Evolutionary conservation across 108 stramenopile genomes (phyloP).

Genomic region (Licmophora abbreviata): DNA sequence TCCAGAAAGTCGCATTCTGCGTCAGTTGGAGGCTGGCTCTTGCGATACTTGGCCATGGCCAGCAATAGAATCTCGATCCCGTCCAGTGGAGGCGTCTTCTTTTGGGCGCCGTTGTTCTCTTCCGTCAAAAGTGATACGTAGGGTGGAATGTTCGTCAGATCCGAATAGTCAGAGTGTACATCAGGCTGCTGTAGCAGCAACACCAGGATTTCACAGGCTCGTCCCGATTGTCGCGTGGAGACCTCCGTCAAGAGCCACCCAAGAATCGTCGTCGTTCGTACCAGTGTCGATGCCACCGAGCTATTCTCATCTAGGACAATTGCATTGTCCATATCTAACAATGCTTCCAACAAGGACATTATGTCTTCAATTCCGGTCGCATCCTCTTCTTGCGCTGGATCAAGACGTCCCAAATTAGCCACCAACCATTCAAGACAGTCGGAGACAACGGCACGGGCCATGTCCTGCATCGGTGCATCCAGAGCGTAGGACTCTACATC

Average conservation of each 20-base stretch:
- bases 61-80: constrained; percentile 63
- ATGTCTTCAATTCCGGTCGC: constrained; percentile 53
- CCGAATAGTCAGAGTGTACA: constrained; percentile 13
- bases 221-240: constrained; percentile 14
- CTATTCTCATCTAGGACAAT: constrained; percentile 6
- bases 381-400: constrained; percentile 34
- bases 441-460: constrained; percentile 14
- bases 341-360: constrained; percentile 48
- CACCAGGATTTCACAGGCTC: constrained; percentile 42
- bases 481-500: constrained; percentile 11
- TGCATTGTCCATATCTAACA: constrained; percentile 51
- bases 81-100: constrained; percentile 18
- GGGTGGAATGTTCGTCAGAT: constrained; percentile 10
- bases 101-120: constrained; percentile 4
- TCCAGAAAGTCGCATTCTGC: constrained; percentile 65
- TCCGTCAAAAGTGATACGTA: constrained; percentile 20
- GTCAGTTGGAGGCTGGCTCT: constrained; percentile 53
- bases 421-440: constrained; percentile 27
- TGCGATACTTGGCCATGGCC: constrained; percentile 45
- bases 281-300: constrained; percentile 42
- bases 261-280: constrained; percentile 41
- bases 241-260: constrained; percentile 52
- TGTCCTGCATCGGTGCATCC: neutral
- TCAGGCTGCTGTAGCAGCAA: constrained; percentile 59
- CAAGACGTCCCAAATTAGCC: constrained; percentile 22